Base-by-base conservation (phyloP, 768 basidiomycete species). In the Asterophora lycoperdoides region DNA sequence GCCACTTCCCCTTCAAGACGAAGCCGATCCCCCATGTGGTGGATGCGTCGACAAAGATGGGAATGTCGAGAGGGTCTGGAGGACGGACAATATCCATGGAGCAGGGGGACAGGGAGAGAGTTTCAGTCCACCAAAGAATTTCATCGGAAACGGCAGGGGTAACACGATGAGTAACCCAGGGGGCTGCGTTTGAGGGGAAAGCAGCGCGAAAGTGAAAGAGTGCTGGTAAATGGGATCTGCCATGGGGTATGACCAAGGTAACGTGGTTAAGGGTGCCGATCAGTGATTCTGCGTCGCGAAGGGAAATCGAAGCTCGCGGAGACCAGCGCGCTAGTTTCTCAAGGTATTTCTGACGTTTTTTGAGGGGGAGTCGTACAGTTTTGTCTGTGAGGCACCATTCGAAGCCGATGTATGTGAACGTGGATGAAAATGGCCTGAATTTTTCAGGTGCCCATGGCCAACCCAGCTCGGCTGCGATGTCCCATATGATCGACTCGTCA, bases 191-290 rank as follows among this genome's bases (percentile, higher is more conserved):
- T 1, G 13, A 13, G 0, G 52, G 34, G 49, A 72, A 71, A 8
- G 56, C 55, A 0, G 62, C 33, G 2, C 49, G 10, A 39, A 71
- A 66, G 62, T 66, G 8, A 73, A 40, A 0, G 62, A 18, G 1
- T 64, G 59, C 1, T 71, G 54, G 8, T 57, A n/a, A n/a, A n/a
- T n/a, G n/a, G n/a, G n/a, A n/a, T n/a, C n/a, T n/a, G n/a, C n/a
- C n/a, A n/a, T n/a, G 48, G 0, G 62, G 64, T 2, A 67, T 18
- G 0, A 67, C 65, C 0, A 73, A 48, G 0, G 63, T 57, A 23
- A 66, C 64, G 46, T 74, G 72, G 10, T 68, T 64, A 0, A 74
- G 54, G 0, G 68, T 71, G 0, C 72, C 68, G 4, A 66, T 53
- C 0, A 71, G 7, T 0, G 54, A 60, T 26, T 71, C 60, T 0